Conservation (phyloP, 2,329 filamentous ascomycete genomes). For the Penicillium polonicum region DNA sequence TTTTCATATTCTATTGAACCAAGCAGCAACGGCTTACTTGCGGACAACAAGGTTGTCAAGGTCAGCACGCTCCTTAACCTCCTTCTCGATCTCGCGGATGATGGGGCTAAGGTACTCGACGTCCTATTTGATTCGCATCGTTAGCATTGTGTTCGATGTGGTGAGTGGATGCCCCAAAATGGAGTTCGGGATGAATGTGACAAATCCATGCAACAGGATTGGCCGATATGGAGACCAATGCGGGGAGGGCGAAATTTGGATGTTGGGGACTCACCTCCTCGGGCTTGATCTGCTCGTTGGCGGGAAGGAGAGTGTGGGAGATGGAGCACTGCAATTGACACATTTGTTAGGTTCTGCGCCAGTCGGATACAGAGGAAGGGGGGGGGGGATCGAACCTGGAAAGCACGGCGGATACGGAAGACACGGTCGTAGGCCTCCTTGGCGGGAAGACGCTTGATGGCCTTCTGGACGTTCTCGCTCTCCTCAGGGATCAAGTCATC, state of each 20-base stretch:
- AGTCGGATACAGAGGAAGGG: slow-evolving; percentile 8
- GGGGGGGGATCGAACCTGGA: slow-evolving; percentile 73
- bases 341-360: slow-evolving; percentile 21
- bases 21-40: slow-evolving; percentile 36
- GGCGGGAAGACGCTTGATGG: slow-evolving; percentile 83
- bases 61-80: slow-evolving; percentile 66
- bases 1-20: slow-evolving; percentile 24
- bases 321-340: slow-evolving; percentile 57
- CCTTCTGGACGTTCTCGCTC: slow-evolving; percentile 78
- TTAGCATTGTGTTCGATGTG: slow-evolving; percentile 17
- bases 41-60: slow-evolving; percentile 65
- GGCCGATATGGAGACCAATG: slow-evolving; percentile 28
- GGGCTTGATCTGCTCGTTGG: slow-evolving; percentile 65
- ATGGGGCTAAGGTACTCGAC: slow-evolving; percentile 64
- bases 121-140: slow-evolving; percentile 52
- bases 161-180: background rate
- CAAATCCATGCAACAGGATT: slow-evolving; percentile 41
- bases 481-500: slow-evolving; percentile 96
- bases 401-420: slow-evolving; percentile 92
- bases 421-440: slow-evolving; percentile 95
- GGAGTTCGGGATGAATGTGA: slow-evolving; percentile 21
- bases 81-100: slow-evolving; percentile 67
- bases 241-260: slow-evolving; percentile 26
- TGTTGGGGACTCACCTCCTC: slow-evolving; percentile 55
- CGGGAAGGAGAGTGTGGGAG: slow-evolving; percentile 63